phyloP scores from a whole-genome alignment of 306 rosid species.

The Ormosia emarginata region DNA sequence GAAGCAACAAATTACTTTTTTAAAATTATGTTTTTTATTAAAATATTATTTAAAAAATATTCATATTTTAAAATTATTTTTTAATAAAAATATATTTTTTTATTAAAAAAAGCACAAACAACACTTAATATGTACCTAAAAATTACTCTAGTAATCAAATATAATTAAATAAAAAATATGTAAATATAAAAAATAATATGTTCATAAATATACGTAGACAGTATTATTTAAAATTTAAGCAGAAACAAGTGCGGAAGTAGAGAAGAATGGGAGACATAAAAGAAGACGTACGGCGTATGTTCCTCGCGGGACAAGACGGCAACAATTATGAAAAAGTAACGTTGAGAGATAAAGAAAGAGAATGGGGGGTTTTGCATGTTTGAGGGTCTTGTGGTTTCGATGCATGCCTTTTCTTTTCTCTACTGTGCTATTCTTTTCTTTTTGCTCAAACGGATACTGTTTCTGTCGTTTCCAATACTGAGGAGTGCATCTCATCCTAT shows the following conservation, averaged over 20 bases:
- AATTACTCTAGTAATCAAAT: too few relatives aligned
- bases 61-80: too few relatives aligned
- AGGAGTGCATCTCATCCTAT: neutral
- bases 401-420: conserved; percentile 14
- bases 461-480: conserved; percentile 23
- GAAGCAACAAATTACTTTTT: too few relatives aligned
- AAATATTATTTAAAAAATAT: too few relatives aligned
- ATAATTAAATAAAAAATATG: too few relatives aligned
- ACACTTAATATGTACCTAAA: too few relatives aligned
- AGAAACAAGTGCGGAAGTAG: neutral
- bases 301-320: conserved; percentile 45
- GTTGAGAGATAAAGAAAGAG: neutral
- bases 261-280: conserved; percentile 26
- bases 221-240: too few relatives aligned
- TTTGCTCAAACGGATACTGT: neutral
- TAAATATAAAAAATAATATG: too few relatives aligned
- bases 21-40: too few relatives aligned
- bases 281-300: conserved; percentile 47
- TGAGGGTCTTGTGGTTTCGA: conserved; percentile 23
- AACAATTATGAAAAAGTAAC: conserved; percentile 22
- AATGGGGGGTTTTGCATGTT: neutral
- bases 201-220: too few relatives aligned
- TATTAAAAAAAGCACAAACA: too few relatives aligned
- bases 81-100: too few relatives aligned
- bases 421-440: neutral